Conservation (phyloP, 2,329 filamentous ascomycete genomes). For the Emmonsiellopsis sp. region DNA sequence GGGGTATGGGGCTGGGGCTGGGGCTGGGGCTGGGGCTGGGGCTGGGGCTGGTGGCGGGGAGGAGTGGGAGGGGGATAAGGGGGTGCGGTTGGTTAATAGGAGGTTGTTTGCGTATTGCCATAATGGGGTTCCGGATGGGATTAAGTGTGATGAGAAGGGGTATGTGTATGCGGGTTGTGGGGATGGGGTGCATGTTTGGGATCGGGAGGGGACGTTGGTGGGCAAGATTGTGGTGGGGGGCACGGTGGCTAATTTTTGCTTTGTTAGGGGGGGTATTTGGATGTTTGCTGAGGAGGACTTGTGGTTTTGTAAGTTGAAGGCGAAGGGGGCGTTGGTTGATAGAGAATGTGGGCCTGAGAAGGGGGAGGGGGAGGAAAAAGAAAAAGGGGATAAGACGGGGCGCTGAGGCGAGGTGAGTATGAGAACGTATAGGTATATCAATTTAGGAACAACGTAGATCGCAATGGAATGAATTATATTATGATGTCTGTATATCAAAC, state of each 20-base stretch:
- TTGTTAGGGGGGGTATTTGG: constrained; percentile 21
- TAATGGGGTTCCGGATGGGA: constrained; percentile 35
- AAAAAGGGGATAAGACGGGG: neutral
- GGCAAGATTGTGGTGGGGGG: constrained; percentile 48
- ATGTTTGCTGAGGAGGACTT: constrained; percentile 12
- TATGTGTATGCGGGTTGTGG: constrained; percentile 49
- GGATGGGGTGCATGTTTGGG: constrained; percentile 48
- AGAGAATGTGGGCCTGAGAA: constrained; percentile 6
- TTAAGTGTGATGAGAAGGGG: constrained; percentile 45
- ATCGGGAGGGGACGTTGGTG: constrained; percentile 40
- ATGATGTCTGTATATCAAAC: neutral
- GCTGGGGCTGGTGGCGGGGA: too few species aligned
- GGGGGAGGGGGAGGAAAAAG: neutral
- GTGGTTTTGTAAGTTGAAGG: constrained; percentile 9
- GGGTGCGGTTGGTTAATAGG: constrained; percentile 39
- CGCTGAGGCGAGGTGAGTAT: too few species aligned
- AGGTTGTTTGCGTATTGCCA: constrained; percentile 45
- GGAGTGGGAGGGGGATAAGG: too few species aligned
- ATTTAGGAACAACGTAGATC: neutral
- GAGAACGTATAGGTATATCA: neutral
- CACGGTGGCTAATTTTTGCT: constrained; percentile 42
- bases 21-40: too few species aligned
- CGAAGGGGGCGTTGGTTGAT: constrained; percentile 10
- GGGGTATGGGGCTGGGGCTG: too few species aligned
- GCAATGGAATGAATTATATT: neutral